Base-by-base conservation (phyloP, 305 asterid species). In the Fraxinus greggii region DNA sequence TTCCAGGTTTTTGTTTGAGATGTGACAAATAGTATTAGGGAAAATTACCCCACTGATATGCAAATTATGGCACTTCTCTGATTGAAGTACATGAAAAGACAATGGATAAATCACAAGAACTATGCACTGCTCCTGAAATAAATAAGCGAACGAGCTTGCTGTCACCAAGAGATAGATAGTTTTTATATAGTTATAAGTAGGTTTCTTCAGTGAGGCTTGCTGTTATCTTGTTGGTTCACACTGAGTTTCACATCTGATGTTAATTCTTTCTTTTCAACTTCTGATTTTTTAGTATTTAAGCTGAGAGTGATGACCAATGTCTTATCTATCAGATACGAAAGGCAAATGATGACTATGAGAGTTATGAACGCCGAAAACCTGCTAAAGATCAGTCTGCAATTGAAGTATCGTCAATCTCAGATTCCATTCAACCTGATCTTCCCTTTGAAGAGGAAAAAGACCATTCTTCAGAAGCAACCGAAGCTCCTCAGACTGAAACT, bases 311-410 rank as follows among this genome's bases (percentile, higher is more conserved):
- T 45, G 76, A 51, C 81, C 40, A 40, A 1, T 76, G 31, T 73
- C 78, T 67, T 67, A 2, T 76, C 54, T 59, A 59, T 84, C 89
- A 89, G 90, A 84, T 87, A 85, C 85, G 72, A 67, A 89, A 84
- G 80, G 80, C 90, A 28, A 89, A 56, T 33, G 95, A 92, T 21
- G 97, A 90, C 78, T 89, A 84, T 5, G 95, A 89, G 29, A 84
- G 19, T 24, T 79, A 13, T 82, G 94, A 85, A 73, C 82, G 65
- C 61, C 75, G 85, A 21, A 87, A 79, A 31, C 65, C 79, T 7
- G 24, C 82, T 28, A 82, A 85, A 76, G 87, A 79, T 1, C 75
- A 23, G 23, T 33, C 83, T 38, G 9, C 61, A 61, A 81, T 87
- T 78, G 87, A 83, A 63, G 80, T 69, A 72, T 63, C 89, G 54